Conservation (phyloP, 2,329 filamentous ascomycete genomes). For the Beauveria asiatica region DNA sequence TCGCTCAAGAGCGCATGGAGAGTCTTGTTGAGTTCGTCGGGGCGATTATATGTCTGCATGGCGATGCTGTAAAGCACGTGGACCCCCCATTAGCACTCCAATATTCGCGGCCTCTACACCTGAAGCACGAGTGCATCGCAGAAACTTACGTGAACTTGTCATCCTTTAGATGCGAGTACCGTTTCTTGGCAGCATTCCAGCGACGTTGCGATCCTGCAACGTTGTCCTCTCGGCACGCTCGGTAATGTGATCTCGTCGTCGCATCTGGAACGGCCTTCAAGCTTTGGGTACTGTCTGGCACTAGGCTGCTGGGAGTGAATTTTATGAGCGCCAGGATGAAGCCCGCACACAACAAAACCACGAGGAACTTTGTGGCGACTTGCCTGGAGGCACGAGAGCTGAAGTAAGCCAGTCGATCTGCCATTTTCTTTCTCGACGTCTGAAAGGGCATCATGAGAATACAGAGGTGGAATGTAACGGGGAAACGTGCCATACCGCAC, state of each 20-base stretch:
- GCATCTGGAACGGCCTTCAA: not conserved
- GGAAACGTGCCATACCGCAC: not conserved
- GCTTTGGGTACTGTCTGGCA: not conserved
- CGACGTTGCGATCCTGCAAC: not conserved
- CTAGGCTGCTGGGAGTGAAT: constrained; percentile 35
- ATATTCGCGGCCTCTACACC: not conserved
- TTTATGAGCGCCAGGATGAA: constrained; percentile 28
- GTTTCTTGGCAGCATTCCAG: not conserved
- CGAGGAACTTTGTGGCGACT: constrained; percentile 25
- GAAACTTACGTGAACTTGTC: not conserved
- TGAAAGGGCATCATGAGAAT: constrained; percentile 40
- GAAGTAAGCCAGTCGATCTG: constrained; percentile 19
- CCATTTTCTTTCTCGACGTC: constrained; percentile 22
- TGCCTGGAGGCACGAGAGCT: constrained; percentile 30
- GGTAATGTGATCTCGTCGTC: not conserved
- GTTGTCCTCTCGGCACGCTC: not conserved
- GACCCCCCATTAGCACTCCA: not conserved
- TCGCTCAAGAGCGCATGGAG: constrained; percentile 20
- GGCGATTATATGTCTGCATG: not conserved
- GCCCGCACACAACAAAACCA: constrained; percentile 16
- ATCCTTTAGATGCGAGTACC: not conserved
- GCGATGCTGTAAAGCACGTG: not conserved
- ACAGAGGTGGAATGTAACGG: constrained; percentile 32
- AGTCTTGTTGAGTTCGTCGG: constrained; percentile 20
- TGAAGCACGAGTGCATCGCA: not conserved